Base-by-base conservation (phyloP, 345 rosid genomes). In the Kandelia obovata region DNA sequence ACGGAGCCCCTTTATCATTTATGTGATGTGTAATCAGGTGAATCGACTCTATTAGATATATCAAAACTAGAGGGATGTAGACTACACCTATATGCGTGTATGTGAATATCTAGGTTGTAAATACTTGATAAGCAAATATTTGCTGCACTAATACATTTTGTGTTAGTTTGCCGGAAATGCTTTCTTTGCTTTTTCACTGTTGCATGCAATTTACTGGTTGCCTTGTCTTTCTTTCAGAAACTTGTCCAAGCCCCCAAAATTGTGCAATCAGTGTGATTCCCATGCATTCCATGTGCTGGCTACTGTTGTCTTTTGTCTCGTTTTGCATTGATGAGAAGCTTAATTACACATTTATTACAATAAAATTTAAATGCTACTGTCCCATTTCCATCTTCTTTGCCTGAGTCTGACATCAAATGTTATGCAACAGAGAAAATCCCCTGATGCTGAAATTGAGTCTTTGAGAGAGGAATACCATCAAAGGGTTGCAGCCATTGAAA, bases 381-480 rank as follows among this genome's bases (percentile, higher is more conserved):
- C 46, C 15, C 26, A 21, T 53, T 19, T 49, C 34, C 28, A 21
- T 35, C 19, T 35, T 13, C 8, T 16, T 61, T 27, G 34, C 16
- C 71, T 61, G 47, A 37, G 39, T 25, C 6, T 67, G 34, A n/a
- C 58, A 37, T 52, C 19, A 52, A 77, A 74, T 58, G 61, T 67
- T 75, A 59, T 84, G 78, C 53, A 71, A 73, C 92, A 92, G 99
- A 86, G 89, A 76, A 92, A 90, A 83, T 80, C 97, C 65, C 88
- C 65, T 72, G 99, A 90, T 52, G 97, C 95, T 5, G 99, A 96
- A 84, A 80, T 96, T 60, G 98, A 96, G 80, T 86, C 99, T 69
- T 80, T 96, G 83, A 85, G 95, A 70, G 99, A 92, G 83, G 98
- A 92, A 83, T 92, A 89, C 80, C 99, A 92, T 84, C 98, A 96